Evolutionary conservation across 2,329 filamentous ascomycete species (phyloP).

Genomic region (Beauveria medogensis): DNA sequence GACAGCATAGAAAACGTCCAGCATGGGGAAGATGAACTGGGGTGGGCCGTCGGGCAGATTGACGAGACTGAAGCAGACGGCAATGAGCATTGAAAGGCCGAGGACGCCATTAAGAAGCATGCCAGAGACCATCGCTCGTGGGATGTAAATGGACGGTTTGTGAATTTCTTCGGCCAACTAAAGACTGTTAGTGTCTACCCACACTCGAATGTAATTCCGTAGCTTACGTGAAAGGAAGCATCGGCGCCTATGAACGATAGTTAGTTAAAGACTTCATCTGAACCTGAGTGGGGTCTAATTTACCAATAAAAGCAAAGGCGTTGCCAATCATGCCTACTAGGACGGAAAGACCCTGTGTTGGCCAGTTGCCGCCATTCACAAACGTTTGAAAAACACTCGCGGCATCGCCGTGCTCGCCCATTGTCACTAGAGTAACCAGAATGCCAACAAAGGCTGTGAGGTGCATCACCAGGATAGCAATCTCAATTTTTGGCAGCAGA

Average conservation of each 20-base stretch:
- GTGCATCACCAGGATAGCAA: slow-evolving; percentile 8
- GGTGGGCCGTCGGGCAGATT: slow-evolving; percentile 34
- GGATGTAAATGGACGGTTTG: slow-evolving; percentile 41
- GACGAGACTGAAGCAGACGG: slow-evolving; percentile 42
- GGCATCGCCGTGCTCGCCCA: slow-evolving; percentile 7
- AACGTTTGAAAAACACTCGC: slow-evolving; percentile 6
- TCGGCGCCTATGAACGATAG: slow-evolving; percentile 13
- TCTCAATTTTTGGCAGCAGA: slow-evolving; percentile 11
- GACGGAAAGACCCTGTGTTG: slow-evolving; percentile 23
- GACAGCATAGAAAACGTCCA: slow-evolving; percentile 47
- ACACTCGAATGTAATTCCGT: too few relatives aligned
- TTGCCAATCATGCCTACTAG: slow-evolving; percentile 36
- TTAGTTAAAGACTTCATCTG: not conserved
- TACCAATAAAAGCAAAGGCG: slow-evolving; percentile 26
- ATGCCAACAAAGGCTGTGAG: slow-evolving; percentile 8
- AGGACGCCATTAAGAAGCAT: slow-evolving; percentile 42
- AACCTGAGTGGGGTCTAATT: not conserved
- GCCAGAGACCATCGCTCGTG: slow-evolving; percentile 39
- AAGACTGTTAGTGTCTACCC: not conserved
- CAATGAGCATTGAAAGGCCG: slow-evolving; percentile 48
- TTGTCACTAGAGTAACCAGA: not conserved
- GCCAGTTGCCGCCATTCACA: slow-evolving; percentile 35
- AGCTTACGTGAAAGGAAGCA: slow-evolving; percentile 21
- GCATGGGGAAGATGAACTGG: slow-evolving; percentile 40
- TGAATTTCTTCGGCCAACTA: slow-evolving; percentile 25